Base-by-base conservation (phyloP, 2,329 filamentous ascomycete species). In the Fusarium verrucosum region DNA sequence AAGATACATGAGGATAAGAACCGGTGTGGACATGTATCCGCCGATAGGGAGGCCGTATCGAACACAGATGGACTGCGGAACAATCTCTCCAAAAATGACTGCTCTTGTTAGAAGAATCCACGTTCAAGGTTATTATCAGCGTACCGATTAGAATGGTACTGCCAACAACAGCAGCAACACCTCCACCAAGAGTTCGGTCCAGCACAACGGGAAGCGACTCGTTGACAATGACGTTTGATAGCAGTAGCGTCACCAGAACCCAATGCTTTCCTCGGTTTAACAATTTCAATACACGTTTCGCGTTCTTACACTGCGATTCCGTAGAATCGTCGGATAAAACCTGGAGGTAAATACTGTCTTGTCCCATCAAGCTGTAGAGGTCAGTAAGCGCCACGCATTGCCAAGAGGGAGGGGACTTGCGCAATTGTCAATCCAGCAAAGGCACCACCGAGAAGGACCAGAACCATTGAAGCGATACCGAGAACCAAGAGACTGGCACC, bases 11-110 rank as follows among this genome's bases (percentile, higher is more conserved):
- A 99, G 85, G 23, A 83, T 78, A 20, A 96, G 84, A 44, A 99
- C 95, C 49, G 92, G 89, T 53, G 92, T 93, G 47, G 94, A 89
- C 90, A 96, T 95, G 83, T 89, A 94, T 33, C 94, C 94, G 58
- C 95, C 95, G 72, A 99, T 98, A 45, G 92, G 92, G 11, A 99
- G 86, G 50, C 95, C 95, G 76, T 95, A 98, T 72, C 95, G 92
- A 65, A 98, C 95, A 77, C 95, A 99, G 69, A 98, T 86, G 22
- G 94, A 97, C 76, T 99, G 95, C 28, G 95, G 95, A 23, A 96
- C 91, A 65, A 99, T 88, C 81, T 99, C 95, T 70, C 95, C 95
- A 76, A 99, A 99, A 70, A 99, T 97, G 75, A 99, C 95, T 97
- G 72, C 36, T 7, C 35, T 14, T 47, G 45, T 68, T 61, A 66